Base-by-base conservation (phyloP, 805 yeast species). In the Tetrapisispora arboricola region DNA sequence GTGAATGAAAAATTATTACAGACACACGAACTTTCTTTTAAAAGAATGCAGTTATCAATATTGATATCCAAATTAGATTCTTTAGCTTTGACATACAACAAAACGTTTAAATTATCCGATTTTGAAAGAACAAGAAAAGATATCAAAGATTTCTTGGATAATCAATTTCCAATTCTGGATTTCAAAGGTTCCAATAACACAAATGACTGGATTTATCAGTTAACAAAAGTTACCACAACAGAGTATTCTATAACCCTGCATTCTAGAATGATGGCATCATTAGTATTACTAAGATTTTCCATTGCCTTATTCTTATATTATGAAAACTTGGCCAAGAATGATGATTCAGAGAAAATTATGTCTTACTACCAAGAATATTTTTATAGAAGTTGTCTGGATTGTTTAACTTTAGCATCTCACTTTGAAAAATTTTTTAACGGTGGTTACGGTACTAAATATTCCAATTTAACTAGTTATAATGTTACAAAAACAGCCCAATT, bases 251-350 rank as follows among this genome's bases (percentile, higher is more conserved):
- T 46, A 21, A 44, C 53, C 8, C 36, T 58, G 29, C 61, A 58
- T 37, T 47, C 51, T 9, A 47, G 53, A 28, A 38, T 55, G 31
- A 51, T 58, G 43, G 48, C 52, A 21, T 45, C 47, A 24, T 38
- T 57, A 33, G 44, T 58, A 40, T 39, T 53, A 31, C 44, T 58
- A 17, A 53, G 62, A 42, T 49, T 57, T 4, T 49, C 60, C 3
- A 48, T 47, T 35, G 55, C 62, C 7, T 21, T 58, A 17, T 54
- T 55, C 32, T 45, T 54, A 19, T 58, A 59, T 46, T 58, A 55
- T 36, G 64, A 59, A 44, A 26, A 44, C 6, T 16, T 43, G 19
- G 17, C 20, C 10, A 26, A 16, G 3, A 27, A 25, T 12, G 12
- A 10, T 9, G 9, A 10, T 13, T 20, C 34, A 3, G 3, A 18